Percentiles rank a stretch among this genome's conserved stretches.
These are phyloP conservation scores for Eustoma russellianum DNA, from an alignment of 257 asterid genomes.

Conservation along the genomic window DNA sequence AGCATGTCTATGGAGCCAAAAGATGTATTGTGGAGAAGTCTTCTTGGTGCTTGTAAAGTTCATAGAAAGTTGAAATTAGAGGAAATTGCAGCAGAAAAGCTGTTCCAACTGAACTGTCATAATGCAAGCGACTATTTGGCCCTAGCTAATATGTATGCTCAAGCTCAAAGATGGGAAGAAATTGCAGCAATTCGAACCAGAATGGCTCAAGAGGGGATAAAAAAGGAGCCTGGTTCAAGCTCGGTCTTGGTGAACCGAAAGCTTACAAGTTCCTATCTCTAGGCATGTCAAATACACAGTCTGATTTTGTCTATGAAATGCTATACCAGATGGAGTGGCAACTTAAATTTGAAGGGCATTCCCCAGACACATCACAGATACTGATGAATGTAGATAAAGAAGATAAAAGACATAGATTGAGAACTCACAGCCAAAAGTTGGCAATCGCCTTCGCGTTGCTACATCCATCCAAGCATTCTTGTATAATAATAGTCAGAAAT, in stretches of 20 bases:
- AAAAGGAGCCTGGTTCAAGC: slow-evolving; percentile 50
- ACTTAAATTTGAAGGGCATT: slow-evolving; percentile 70
- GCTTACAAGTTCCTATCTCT: slow-evolving; percentile 54
- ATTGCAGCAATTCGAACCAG: slow-evolving; percentile 31
- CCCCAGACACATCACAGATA: slow-evolving; percentile 50
- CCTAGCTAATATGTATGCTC: slow-evolving; percentile 54
- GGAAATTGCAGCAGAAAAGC: slow-evolving; percentile 41
- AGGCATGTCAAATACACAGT: slow-evolving; percentile 35
- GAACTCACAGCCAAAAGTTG: slow-evolving; percentile 64
- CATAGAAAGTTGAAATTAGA: slow-evolving; percentile 43
- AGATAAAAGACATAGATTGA: slow-evolving; percentile 58
- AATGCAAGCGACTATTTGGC: slow-evolving; percentile 62
- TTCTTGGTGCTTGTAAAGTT: slow-evolving; percentile 52
- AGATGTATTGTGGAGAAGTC: slow-evolving; percentile 64
- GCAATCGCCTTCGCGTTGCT: slow-evolving; percentile 71
- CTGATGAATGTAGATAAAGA: slow-evolving; percentile 58
- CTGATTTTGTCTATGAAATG: slow-evolving; percentile 49
- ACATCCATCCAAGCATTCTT: slow-evolving; percentile 30
- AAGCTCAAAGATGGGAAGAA: slow-evolving; percentile 47
- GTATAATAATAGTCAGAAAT: slow-evolving; percentile 57
- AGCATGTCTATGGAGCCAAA: slow-evolving; percentile 58
- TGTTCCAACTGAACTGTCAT: slow-evolving; percentile 21
- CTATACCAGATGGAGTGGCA: slow-evolving; percentile 91
- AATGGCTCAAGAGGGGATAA: slow-evolving; percentile 29
- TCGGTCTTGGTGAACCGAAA: slow-evolving; percentile 43